Conservation (phyloP, 2,329 filamentous ascomycete species). For the Talaromyces sp. region DNA sequence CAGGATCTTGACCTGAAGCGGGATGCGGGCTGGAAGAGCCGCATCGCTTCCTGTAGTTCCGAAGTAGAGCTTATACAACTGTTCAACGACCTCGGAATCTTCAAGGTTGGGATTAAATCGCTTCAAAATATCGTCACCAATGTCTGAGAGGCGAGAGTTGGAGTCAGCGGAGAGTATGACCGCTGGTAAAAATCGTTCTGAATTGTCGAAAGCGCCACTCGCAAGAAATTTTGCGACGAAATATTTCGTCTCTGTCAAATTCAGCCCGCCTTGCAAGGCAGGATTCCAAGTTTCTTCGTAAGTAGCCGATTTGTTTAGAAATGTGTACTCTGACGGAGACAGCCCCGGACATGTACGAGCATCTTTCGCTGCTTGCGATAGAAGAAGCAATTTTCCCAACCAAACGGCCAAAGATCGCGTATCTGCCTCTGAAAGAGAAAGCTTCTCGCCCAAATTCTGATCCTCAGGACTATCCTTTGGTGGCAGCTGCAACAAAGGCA, state of each 20-base stretch:
- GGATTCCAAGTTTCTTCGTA: conserved; percentile 59
- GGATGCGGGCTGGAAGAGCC: conserved; percentile 54
- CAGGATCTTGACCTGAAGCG: conserved; percentile 75
- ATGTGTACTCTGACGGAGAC: conserved; percentile 63
- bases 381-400: conserved; percentile 73
- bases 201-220: conserved; percentile 79
- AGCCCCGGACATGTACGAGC: conserved; percentile 58
- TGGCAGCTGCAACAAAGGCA: conserved; percentile 66
- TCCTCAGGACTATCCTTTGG: conserved; percentile 77
- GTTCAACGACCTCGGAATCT: conserved; percentile 58
- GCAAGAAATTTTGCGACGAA: conserved; percentile 69
- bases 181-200: conserved; percentile 78
- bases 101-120: conserved; percentile 69
- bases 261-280: conserved; percentile 58
- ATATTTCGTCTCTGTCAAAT: conserved; percentile 66
- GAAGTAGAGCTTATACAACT: conserved; percentile 71
- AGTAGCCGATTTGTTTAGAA: conserved; percentile 60
- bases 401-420: conserved; percentile 69
- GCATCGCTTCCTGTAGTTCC: conserved; percentile 49
- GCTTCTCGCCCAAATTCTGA: conserved; percentile 58
- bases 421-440: conserved; percentile 70
- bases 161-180: conserved; percentile 78
- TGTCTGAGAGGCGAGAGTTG: conserved; percentile 75
- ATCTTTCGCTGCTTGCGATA: conserved; percentile 51
- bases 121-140: conserved; percentile 88